Conservation (phyloP, 352 stramenopile species). For the Pythium rhizo-oryzae region DNA sequence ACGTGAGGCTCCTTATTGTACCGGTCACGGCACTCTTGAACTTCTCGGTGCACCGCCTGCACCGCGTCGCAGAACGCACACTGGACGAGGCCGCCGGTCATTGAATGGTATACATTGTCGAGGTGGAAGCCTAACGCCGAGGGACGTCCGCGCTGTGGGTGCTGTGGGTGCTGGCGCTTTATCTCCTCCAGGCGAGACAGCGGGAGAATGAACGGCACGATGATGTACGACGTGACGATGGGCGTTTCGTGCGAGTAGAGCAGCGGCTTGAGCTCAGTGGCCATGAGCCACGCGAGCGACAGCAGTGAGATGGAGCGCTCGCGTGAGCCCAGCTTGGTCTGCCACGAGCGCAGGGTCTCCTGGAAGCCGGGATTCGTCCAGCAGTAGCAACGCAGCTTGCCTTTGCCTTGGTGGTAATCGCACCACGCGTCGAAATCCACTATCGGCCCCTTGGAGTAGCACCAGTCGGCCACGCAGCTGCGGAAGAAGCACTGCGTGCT, state of each 20-base stretch:
- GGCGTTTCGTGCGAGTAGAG: background rate
- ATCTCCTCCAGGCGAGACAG: background rate
- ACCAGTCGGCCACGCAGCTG: background rate
- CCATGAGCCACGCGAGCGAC: slow-evolving; percentile 1
- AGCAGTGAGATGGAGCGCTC: background rate
- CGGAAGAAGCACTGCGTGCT: background rate
- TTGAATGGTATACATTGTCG: background rate
- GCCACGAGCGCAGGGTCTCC: background rate
- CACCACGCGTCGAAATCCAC: background rate
- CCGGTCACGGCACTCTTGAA: background rate
- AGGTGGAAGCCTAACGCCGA: background rate
- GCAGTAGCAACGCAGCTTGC: background rate
- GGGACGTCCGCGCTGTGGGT: too few species aligned
- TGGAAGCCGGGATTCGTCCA: background rate
- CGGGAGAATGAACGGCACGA: background rate
- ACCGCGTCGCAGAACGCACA: background rate
- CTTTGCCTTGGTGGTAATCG: background rate
- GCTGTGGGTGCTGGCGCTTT: background rate
- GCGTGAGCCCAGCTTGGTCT: background rate
- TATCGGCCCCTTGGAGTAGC: background rate
- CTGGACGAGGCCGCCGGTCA: background rate
- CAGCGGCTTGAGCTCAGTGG: background rate
- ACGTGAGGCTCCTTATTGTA: background rate
- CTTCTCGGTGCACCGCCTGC: background rate
- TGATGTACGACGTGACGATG: background rate